A percentile compares a stretch with the other conserved stretches of the same genome.
These are phyloP conservation scores for Spathaspora passalidarum DNA, from an alignment of 805 yeast genomes.

Conservation along the genomic window DNA sequence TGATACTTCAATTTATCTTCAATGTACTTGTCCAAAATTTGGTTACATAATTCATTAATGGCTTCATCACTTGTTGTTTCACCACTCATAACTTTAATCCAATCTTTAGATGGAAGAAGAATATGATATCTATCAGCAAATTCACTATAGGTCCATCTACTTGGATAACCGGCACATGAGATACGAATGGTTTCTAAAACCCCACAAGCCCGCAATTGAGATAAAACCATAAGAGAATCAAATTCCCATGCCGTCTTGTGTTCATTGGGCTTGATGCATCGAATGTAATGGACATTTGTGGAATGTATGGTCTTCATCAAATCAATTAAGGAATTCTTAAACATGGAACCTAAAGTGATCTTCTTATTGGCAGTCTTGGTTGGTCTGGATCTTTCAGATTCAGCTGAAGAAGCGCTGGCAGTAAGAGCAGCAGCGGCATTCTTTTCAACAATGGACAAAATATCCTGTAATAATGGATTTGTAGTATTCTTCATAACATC, in stretches of 20 bases:
- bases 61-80: slow-evolving; percentile 50
- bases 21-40: slow-evolving; percentile 62
- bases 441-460: slow-evolving; percentile 63
- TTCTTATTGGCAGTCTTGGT: slow-evolving; percentile 55
- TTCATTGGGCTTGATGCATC: slow-evolving; percentile 97
- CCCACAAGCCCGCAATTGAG: slow-evolving; percentile 98
- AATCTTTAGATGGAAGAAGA: slow-evolving; percentile 66
- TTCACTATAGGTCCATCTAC: slow-evolving; percentile 92
- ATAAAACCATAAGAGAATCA: slow-evolving; percentile 90
- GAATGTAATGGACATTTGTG: slow-evolving; percentile 92
- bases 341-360: slow-evolving; percentile 93
- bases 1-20: slow-evolving; percentile 72
- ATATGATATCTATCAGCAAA: slow-evolving; percentile 88
- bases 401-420: neutral
- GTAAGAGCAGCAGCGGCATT: slow-evolving; percentile 43
- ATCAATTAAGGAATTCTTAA: slow-evolving; percentile 87
- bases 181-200: slow-evolving; percentile 94
- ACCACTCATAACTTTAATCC: slow-evolving; percentile 57
- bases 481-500: slow-evolving; percentile 73
- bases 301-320: slow-evolving; percentile 90
- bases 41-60: slow-evolving; percentile 62
- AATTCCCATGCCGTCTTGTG: slow-evolving; percentile 94
- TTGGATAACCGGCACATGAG: slow-evolving; percentile 97
- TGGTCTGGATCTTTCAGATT: slow-evolving; percentile 18
- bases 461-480: slow-evolving; percentile 61